Evolutionary conservation across 164 flowering plant genomes (phyloP), one percentile per base, ranked within the genome.

Genomic region (Buxus sempervirens): DNA sequence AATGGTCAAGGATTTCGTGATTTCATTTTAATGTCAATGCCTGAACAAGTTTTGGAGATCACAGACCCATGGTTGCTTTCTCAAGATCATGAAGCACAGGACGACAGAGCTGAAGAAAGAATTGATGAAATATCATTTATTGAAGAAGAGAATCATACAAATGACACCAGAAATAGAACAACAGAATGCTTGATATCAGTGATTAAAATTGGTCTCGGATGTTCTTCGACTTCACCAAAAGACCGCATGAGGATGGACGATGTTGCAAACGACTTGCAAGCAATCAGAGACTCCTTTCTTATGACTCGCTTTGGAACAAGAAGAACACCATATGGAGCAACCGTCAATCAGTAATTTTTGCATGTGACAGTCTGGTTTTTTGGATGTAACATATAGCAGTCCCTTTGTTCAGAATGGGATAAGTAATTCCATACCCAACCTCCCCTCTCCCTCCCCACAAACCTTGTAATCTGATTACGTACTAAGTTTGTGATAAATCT

Each of bases 131-230:
- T 32, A 32, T 3, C 38, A 36, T 21, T 45, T 15, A 22, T 38
- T 19, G 62, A 27, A 24, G 42, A 70, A 56, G 9, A 25, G 27
- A 54, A 18, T 18, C 42, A 23, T 9, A 55, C 0, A 20, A 21
- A 1, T 0, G 16, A 18, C 1, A 21, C 4, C 13, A 4, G 3
- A 10, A 24, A 54, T 22, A 16, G 65, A 20, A 42, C 54, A 20
- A 27, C 57, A 14, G 74, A 72, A 25, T 73, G 65, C 22, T 38
- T 73, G 23, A 61, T 70, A 23, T 67, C 72, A n/a, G 65, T 73
- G 12, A 10, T 79, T 49, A 26, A 32, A 54, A 62, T 76, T 28
- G 79, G 79, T 18, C 45, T 75, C 22, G 21, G 58, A 0, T 79
- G 82, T 67, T 76, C 79, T 16, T 6, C 19, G 57, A 22, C 42